These are phyloP conservation scores for Arthrobotrys iridis DNA, from an alignment of 2,329 filamentous ascomycete genomes.

Conservation along the genomic window DNA sequence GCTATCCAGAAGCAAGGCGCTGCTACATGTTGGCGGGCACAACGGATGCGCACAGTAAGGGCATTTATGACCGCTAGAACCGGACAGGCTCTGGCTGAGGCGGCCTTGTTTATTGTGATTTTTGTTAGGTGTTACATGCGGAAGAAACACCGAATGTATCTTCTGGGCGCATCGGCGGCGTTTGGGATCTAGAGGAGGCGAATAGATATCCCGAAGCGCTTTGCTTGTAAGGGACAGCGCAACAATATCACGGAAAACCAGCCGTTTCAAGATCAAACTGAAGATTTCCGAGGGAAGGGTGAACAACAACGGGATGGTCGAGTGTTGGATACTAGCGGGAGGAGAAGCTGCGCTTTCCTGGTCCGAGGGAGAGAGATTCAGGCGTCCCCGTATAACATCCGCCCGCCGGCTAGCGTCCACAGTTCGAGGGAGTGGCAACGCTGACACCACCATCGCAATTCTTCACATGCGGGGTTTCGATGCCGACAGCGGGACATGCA, in stretches of 20 bases:
- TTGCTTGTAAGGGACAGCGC: slow-evolving; percentile 26
- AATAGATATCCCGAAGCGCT: slow-evolving; percentile 30
- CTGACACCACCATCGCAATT: slow-evolving; percentile 3
- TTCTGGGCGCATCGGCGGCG: slow-evolving; percentile 4
- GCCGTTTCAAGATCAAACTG: slow-evolving; percentile 3
- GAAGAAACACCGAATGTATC: slow-evolving; percentile 6
- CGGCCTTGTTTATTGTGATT: neutral
- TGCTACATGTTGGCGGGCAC: slow-evolving; percentile 31
- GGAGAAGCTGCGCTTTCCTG: neutral
- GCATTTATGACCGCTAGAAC: slow-evolving; percentile 16
- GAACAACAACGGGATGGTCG: slow-evolving; percentile 4
- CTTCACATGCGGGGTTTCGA: slow-evolving; percentile 15
- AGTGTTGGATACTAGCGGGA: neutral
- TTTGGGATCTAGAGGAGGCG: neutral
- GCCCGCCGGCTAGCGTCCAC: slow-evolving; percentile 4
- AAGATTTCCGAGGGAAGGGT: slow-evolving; percentile 33
- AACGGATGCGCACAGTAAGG: slow-evolving; percentile 31
- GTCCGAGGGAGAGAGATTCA: neutral
- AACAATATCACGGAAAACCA: slow-evolving; percentile 24
- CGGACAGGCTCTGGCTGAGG: neutral
- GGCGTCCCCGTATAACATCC: slow-evolving; percentile 14
- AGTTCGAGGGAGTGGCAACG: slow-evolving; percentile 1
- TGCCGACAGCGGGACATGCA: too few species aligned
- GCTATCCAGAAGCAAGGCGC: slow-evolving; percentile 25
- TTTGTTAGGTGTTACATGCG: neutral